Base-by-base conservation (phyloP, 2,329 filamentous ascomycete genomes). In the Fusarium brevicatenulatum region DNA sequence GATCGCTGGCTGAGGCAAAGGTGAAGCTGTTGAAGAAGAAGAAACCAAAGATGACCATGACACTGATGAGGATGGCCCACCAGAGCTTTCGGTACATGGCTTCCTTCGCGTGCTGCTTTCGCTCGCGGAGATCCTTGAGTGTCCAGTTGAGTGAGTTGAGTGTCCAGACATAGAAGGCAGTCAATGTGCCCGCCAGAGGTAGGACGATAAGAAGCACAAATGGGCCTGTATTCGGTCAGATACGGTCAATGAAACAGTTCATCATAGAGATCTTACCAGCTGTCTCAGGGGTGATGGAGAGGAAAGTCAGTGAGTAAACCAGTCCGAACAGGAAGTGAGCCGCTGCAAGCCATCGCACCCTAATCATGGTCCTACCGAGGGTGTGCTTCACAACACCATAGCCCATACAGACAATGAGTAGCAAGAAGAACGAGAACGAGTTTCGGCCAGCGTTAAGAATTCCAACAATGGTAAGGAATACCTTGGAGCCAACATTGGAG, bases 1-100 rank as follows among this genome's bases (percentile, higher is more conserved):
- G 93, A 72, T 95, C 92, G 53, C 89, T 90, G 53, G 91, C 91
- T 18, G 95, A 95, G 54, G 95, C 95, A 81, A 99, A 97, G 2
- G 93, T 94, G 83, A 98, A 95, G 76, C 93, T 97, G 86, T 98
- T 98, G 86, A 98, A 91, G 86, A 99, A 98, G 87, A 99, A 98
- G 86, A 99, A 99, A 64, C 88, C 95, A 77, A 99, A 99, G 76
- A 98, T 98, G 76, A 98, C 94, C 54, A 98, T 85, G 80, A 99
- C 97, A 81, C 93, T 97, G 72, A 90, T 87, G 50, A 99, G 87
- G 68, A 99, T 97, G 81, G 94, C 95, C 95, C 95, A 99, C 95
- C 97, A 99, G 19, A 99, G 90, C 82, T 97, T 97, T 84, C 93
- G 95, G 84, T 98, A 99, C 97, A 99, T 99, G 83, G 90, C 83